Conservation (phyloP, 768 basidiomycete species). For the Termitomyces sp. region DNA sequence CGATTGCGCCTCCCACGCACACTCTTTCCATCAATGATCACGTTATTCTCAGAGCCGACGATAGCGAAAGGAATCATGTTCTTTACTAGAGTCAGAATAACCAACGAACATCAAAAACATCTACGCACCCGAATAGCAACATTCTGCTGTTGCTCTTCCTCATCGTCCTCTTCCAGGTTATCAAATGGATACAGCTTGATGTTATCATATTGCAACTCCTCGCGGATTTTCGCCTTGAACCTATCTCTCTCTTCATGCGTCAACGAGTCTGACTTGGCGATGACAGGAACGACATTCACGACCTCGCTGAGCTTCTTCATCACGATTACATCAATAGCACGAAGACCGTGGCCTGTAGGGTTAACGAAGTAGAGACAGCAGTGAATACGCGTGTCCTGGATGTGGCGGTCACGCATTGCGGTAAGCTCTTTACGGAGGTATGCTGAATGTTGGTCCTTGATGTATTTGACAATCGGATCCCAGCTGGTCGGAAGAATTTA, state of each 20-base stretch:
- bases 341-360: slow-evolving; percentile 95
- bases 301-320: slow-evolving; percentile 99
- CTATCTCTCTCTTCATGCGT: slow-evolving; percentile 87
- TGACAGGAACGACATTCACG: slow-evolving; percentile 99
- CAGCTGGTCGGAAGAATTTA: slow-evolving; percentile 50
- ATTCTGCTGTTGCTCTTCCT: slow-evolving; percentile 89
- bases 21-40: slow-evolving; percentile 92
- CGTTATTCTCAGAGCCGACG: slow-evolving; percentile 94
- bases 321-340: slow-evolving; percentile 95
- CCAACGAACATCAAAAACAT: neutral
- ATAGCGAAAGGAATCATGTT: slow-evolving; percentile 95
- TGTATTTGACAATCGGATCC: slow-evolving; percentile 99
- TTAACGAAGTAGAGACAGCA: slow-evolving; percentile 98
- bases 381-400: slow-evolving; percentile 97
- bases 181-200: slow-evolving; percentile 94
- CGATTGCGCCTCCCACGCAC: slow-evolving; percentile 96
- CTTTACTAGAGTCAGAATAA: slow-evolving; percentile 32
- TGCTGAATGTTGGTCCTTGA: slow-evolving; percentile 98
- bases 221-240: slow-evolving; percentile 97
- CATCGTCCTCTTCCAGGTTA: slow-evolving; percentile 88
- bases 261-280: slow-evolving; percentile 94
- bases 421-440: slow-evolving; percentile 99
- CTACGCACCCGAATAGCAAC: slow-evolving; percentile 76
- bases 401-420: slow-evolving; percentile 97
- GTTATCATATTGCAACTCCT: slow-evolving; percentile 85